Evolutionary conservation across 2,329 filamentous ascomycete genomes (phyloP).

Genomic region (Neobulgaria alba): DNA sequence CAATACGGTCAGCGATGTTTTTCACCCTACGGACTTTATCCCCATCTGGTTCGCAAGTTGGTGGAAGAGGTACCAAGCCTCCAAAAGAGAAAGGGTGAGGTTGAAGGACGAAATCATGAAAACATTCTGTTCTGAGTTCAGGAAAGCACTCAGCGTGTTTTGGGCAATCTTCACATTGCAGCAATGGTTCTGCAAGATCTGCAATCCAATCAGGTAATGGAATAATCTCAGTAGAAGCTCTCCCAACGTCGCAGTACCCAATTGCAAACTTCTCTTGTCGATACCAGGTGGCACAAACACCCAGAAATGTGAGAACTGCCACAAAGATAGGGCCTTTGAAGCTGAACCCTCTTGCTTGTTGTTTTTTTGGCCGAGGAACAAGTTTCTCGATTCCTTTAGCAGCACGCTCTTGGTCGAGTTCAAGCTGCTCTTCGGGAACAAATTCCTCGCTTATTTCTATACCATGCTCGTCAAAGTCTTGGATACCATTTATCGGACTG

Average conservation of each 20-base stretch:
- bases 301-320: slow-evolving; percentile 60
- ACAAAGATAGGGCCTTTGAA: slow-evolving; percentile 61
- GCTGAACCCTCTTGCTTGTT: slow-evolving; percentile 39
- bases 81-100: slow-evolving; percentile 75
- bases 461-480: slow-evolving; percentile 35
- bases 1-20: slow-evolving; percentile 75
- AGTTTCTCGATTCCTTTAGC: slow-evolving; percentile 41
- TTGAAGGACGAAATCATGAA: slow-evolving; percentile 77
- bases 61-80: slow-evolving; percentile 74
- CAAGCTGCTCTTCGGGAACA: slow-evolving; percentile 80
- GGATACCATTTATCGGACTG: slow-evolving; percentile 28
- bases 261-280: slow-evolving; percentile 93
- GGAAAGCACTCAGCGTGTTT: slow-evolving; percentile 81
- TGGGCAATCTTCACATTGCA: slow-evolving; percentile 86
- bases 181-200: slow-evolving; percentile 61
- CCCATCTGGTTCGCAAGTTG: slow-evolving; percentile 90
- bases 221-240: slow-evolving; percentile 40
- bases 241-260: slow-evolving; percentile 84
- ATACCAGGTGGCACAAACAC: slow-evolving; percentile 73
- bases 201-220: slow-evolving; percentile 63
- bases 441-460: slow-evolving; percentile 82
- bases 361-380: slow-evolving; percentile 33
- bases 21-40: slow-evolving; percentile 84
- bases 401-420: slow-evolving; percentile 62
- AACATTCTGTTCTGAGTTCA: slow-evolving; percentile 69